A percentile compares a stretch with the other conserved stretches of the same genome.
phyloP scores from a whole-genome alignment of 805 yeast species.

The Yamadazyma sp. region DNA sequence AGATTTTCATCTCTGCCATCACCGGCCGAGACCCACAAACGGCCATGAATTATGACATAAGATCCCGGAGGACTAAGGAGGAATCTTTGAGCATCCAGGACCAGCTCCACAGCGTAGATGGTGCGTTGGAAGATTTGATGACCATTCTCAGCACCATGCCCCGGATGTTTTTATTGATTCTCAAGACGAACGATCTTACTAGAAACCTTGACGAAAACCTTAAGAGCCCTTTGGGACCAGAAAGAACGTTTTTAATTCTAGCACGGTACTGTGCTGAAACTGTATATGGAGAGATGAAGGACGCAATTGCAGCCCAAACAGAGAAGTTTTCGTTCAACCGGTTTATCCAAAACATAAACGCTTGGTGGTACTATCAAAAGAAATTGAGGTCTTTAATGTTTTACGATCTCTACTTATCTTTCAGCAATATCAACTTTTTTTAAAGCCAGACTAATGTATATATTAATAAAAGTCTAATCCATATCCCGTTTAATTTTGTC shows the following conservation, averaged over 20 bases:
- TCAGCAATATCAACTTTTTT: no score
- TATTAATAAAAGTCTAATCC: no score
- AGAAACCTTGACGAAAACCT: conserved; percentile 84
- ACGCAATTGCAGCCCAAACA: conserved; percentile 25
- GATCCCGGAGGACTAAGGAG: conserved; percentile 48
- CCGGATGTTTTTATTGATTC: conserved; percentile 74
- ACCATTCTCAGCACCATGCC: conserved; percentile 77
- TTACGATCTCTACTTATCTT: conserved; percentile 25
- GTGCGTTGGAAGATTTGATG: conserved; percentile 75
- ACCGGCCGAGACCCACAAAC: conserved; percentile 89
- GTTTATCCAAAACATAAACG: conserved; percentile 14
- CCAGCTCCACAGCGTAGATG: conserved; percentile 56
- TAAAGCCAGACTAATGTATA: background rate
- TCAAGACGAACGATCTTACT: conserved; percentile 93
- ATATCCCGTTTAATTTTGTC: conserved; percentile 60
- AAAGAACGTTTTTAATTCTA: conserved; percentile 83
- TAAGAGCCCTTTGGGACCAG: conserved; percentile 80
- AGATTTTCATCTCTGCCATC: conserved; percentile 85
- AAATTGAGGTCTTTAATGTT: conserved; percentile 31
- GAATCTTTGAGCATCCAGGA: conserved; percentile 71
- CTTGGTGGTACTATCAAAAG: conserved; percentile 37
- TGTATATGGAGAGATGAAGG: conserved; percentile 67
- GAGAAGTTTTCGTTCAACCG: conserved; percentile 21
- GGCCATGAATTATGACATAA: conserved; percentile 64
- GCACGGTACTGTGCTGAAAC: conserved; percentile 85